Evolutionary conservation across 495 filamentous ascomycete species (phyloP).

Genomic region (Daldinia vernicosa): DNA sequence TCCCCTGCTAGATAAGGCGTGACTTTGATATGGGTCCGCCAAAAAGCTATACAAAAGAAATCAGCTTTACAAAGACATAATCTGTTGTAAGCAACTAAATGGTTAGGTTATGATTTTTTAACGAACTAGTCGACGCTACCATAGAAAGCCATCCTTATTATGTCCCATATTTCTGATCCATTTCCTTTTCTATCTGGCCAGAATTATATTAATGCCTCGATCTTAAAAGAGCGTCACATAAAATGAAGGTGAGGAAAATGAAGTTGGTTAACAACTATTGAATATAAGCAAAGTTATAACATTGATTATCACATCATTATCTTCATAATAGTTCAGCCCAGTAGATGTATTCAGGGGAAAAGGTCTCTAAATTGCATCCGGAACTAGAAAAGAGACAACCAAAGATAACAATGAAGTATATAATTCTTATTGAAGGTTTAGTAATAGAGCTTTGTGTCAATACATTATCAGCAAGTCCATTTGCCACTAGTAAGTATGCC

Average conservation of each 20-base stretch:
- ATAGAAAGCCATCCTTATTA: not conserved
- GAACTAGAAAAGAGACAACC: too few relatives aligned
- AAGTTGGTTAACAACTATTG: not conserved
- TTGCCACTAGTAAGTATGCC: too few relatives aligned
- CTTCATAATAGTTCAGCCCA: not conserved
- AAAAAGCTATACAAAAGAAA: not conserved
- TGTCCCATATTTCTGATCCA: not conserved
- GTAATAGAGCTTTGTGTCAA: too few relatives aligned
- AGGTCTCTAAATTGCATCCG: too few relatives aligned
- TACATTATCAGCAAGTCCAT: too few relatives aligned
- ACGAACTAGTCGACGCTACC: not conserved
- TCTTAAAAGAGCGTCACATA: not conserved
- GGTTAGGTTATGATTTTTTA: not conserved
- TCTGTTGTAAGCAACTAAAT: not conserved
- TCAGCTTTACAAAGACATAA: not conserved
- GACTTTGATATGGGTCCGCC: conserved; percentile 7
- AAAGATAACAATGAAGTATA: too few relatives aligned
- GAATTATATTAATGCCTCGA: not conserved
- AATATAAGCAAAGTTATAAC: too few relatives aligned
- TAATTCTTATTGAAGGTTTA: too few relatives aligned
- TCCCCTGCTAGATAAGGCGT: not conserved
- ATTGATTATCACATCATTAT: not conserved
- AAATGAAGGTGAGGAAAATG: not conserved
- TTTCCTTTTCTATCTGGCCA: not conserved
- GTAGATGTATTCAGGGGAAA: too few relatives aligned